phyloP scores from a whole-genome alignment of 805 yeast species.

The Barnettozyma salicaria region DNA sequence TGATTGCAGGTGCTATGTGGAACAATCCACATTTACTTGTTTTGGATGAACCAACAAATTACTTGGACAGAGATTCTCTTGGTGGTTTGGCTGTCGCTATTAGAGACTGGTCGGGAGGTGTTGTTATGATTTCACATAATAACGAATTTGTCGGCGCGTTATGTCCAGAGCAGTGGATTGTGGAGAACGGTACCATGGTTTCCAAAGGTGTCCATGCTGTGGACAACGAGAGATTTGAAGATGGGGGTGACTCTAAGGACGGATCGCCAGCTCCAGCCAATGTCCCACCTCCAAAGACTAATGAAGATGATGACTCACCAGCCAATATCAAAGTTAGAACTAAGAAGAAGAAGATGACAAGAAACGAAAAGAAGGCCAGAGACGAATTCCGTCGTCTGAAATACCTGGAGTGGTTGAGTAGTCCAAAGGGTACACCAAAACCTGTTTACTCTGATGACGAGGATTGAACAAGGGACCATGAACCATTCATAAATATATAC shows the following conservation, averaged over 20 bases:
- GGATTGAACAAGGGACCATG: no score
- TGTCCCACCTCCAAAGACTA: constrained; percentile 36
- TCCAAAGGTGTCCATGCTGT: constrained; percentile 76
- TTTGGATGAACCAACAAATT: constrained; percentile 96
- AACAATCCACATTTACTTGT: constrained; percentile 96
- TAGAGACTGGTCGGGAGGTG: constrained; percentile 98
- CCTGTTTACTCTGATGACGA: constrained; percentile 93
- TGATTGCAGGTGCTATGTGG: constrained; percentile 99
- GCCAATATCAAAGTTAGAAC: constrained; percentile 89
- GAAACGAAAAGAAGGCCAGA: constrained; percentile 90
- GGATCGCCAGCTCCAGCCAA: constrained; percentile 40
- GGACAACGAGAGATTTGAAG: constrained; percentile 78
- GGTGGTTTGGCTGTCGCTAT: constrained; percentile 98
- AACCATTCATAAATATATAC: no score
- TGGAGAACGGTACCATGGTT: constrained; percentile 84
- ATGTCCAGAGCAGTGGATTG: constrained; percentile 98
- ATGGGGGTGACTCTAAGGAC: constrained; percentile 45
- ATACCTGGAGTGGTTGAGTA: constrained; percentile 87
- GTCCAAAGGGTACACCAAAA: constrained; percentile 97
- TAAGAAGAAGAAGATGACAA: constrained; percentile 94
- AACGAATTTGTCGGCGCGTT: constrained; percentile 94
- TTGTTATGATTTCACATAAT: constrained; percentile 96
- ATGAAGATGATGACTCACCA: constrained; percentile 80
- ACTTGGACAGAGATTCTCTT: constrained; percentile 93
- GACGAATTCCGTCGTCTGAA: constrained; percentile 92